phyloP scores from a whole-genome alignment of 208 protist genomes.

The Wallacemonas rigidus region DNA sequence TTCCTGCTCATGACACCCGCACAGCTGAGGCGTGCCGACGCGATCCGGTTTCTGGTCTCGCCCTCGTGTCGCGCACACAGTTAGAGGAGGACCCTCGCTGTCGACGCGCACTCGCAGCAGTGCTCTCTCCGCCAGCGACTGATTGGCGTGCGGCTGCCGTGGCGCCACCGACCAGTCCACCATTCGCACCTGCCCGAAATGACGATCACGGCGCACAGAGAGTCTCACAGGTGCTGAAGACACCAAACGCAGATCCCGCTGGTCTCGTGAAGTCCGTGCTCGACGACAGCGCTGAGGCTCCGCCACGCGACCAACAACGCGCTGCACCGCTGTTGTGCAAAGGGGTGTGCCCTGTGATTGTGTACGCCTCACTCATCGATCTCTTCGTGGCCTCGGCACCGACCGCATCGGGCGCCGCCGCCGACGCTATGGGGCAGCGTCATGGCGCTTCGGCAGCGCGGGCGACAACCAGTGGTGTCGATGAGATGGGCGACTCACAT shows the following conservation, averaged over 20 bases:
- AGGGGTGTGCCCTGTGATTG: neutral
- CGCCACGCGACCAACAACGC: neutral
- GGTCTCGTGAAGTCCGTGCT: constrained; percentile 1
- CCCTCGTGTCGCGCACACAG: neutral
- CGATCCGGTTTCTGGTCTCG: constrained; percentile 10
- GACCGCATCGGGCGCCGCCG: neutral
- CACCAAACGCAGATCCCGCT: neutral
- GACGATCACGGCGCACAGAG: too few relatives aligned
- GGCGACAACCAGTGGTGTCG: too few relatives aligned
- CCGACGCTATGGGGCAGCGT: too few relatives aligned
- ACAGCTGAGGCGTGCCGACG: neutral
- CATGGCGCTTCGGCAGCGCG: too few relatives aligned
- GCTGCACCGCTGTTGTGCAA: neutral
- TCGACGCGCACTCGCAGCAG: constrained; percentile 5
- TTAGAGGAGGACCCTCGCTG: neutral
- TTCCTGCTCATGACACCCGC: too few relatives aligned
- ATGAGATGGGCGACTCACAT: too few relatives aligned
- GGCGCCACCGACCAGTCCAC: too few relatives aligned
- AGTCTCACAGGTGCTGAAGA: too few relatives aligned
- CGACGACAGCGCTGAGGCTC: neutral
- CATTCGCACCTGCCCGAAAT: too few relatives aligned
- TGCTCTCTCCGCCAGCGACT: neutral
- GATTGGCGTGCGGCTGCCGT: too few relatives aligned
- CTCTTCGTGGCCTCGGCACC: neutral
- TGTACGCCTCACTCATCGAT: constrained; percentile 1